Base-by-base conservation (phyloP, 2,329 filamentous ascomycete genomes). In the Aspergillus tanneri region DNA sequence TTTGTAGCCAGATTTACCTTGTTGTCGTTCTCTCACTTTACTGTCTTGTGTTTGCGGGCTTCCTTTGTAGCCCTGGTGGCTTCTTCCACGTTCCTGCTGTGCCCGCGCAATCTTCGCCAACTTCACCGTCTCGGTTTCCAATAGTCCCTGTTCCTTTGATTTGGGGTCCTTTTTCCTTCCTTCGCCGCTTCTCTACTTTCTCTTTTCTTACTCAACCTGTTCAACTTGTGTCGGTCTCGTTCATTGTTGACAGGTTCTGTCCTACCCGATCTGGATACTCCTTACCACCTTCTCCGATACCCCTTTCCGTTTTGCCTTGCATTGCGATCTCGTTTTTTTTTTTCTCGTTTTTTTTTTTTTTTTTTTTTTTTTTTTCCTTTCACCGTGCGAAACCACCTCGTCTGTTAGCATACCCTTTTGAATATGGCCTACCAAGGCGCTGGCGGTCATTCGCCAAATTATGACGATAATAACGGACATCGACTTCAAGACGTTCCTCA, bases 351-450 rank as follows among this genome's bases (percentile, higher is more conserved):
- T 35, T 44, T 49, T 47, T n/a, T n/a, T n/a, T n/a, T n/a, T n/a
- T n/a, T n/a, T n/a, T 50, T 36, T 32, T 21, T 30, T 46, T 47
- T 46, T 43, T 43, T 52, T 40, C 42, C 27, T 32, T 52, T 52
- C 45, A 47, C 34, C 40, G 46, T 39, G 41, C 49, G 43, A 50
- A 38, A 49, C 32, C 46, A 30, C n/a, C n/a, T 48, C 52, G 49
- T 43, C 34, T 46, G 39, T 53, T 47, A 53, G 22, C n/a, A 38
- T 47, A 36, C 32, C 43, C 46, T 50, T 35, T 49, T 50, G 58
- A 75, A 60, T 69, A 83, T 83, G 81, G 84, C 84, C 63, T 87
- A 87, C 71, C 80, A 82, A 71, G 80, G 81, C 66, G 71, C 74
- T 63, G 77, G 61, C 45, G 54, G 53, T 46, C 58, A 78, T 52